Conservation (phyloP, 1,139 yeast genomes). For the Geotrichum cucujoidarum region DNA sequence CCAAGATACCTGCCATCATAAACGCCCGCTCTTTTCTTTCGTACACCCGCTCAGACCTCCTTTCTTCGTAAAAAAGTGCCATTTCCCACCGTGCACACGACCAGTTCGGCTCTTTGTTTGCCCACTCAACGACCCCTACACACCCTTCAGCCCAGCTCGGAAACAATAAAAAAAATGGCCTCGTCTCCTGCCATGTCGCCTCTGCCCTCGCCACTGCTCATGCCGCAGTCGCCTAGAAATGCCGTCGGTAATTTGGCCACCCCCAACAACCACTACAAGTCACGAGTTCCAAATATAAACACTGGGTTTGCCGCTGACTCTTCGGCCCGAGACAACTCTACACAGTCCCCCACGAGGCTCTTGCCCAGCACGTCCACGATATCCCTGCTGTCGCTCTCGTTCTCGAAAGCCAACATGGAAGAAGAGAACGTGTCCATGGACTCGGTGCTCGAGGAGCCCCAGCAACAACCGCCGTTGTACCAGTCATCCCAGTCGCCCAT, state of each 20-base stretch:
- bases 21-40: no score
- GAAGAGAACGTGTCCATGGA: constrained; percentile 1
- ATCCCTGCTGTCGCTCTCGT: constrained; percentile 19
- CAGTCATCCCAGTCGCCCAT: constrained; percentile 15
- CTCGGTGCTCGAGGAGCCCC: constrained; percentile 9
- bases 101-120: no score
- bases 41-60: no score
- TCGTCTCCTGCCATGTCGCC: constrained; percentile 19
- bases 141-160: no score
- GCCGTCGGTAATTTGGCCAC: neutral
- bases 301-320: constrained; percentile 4
- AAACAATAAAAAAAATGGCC: no score
- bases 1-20: no score
- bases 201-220: constrained; percentile 18
- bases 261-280: neutral
- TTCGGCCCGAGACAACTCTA: no score
- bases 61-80: no score
- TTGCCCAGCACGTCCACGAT: constrained; percentile 20
- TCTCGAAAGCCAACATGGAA: constrained; percentile 16
- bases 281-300: constrained; percentile 9
- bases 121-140: no score
- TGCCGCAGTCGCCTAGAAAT: constrained; percentile 19
- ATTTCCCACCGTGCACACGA: no score
- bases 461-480: constrained; percentile 10
- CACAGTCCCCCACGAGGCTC: constrained; percentile 14